Evolutionary conservation across 768 basidiomycete species (phyloP), one percentile per base, ranked within the genome.

Genomic region (Leucosporidium yakuticum): DNA sequence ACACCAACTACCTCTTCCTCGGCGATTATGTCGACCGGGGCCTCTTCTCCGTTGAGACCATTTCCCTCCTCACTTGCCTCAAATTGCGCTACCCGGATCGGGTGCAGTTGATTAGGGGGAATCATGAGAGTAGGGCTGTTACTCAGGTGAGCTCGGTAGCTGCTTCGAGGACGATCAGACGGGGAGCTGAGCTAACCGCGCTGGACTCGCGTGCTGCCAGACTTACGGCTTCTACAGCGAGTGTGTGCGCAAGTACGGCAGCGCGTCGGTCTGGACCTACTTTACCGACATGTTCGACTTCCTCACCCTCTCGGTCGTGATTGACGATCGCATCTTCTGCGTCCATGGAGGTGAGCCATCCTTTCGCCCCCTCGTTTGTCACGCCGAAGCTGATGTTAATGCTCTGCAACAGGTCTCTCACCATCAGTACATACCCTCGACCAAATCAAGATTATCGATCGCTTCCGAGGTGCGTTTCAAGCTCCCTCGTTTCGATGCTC

Each of bases 281-380:
- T 98, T 99, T 77, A 99, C 96, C 68, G 96, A 99, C 81, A 96
- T 99, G 95, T 99, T 99, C 79, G 96, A 99, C 82, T 99, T 93
- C 81, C 80, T 99, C 74, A 98, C 96, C 17, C 82, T 99, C 65
- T 93, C 91, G 44, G 94, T 95, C 65, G 96, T 99, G 69, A 97
- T 99, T 75, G 96, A 99, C 80, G 93, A 99, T 81, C 88, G 87
- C 76, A 97, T 99, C 83, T 97, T 99, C 79, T 99, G 96, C 75
- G 95, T 99, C 15, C 96, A 99, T 74, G 96, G 96, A 75, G 95
- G 95, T 91, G 74, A 64, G 83, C 79, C 56, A 7, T n/a, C 39
- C 12, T 15, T 50, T 7, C 14, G 8, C 27, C 4, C 4, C 34
- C 11, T 21, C 25, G 23, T 31, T 20, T 9, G 20, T 12, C 34